Base-by-base conservation (phyloP, 2,329 filamentous ascomycete species). In the Fusarium sp. region DNA sequence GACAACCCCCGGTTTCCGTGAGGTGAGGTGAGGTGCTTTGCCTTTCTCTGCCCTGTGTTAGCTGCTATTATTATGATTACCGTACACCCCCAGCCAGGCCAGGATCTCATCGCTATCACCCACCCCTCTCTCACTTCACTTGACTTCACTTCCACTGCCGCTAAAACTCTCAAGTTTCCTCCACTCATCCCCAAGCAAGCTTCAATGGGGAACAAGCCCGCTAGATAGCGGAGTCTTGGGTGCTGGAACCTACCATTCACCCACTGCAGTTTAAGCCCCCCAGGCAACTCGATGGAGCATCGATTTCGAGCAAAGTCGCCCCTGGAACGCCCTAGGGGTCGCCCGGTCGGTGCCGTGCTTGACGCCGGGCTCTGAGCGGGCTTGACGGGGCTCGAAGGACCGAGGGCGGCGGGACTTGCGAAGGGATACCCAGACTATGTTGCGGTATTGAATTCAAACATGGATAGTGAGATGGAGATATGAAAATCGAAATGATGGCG, bases 211-310 rank as follows among this genome's bases (percentile, higher is more conserved):
- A 48, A 37, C 55, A 63, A 70, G 57, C 49, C 66, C 66, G 42
- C 66, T 63, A 67, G 60, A 59, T 42, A 59, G 67, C 66, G 67
- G 67, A 69, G 66, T 42, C 46, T 27, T 63, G 42, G 34, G 49
- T 70, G 67, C 67, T 69, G 45, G 67, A 70, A 70, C 62, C 67
- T 69, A 67, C 67, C 67, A 69, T 54, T 70, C 67, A 70, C 25
- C 66, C 50, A 53, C 61, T 70, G 30, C 56, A 46, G 37, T 43
- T 56, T 55, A 61, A 69, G 62, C 66, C 61, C 66, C 48, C 61
- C 49, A 55, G 67, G 37, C 23, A 32, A 41, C 45, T 66, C 54
- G 45, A 63, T 54, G 62, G 66, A 48, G 66, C 50, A 59, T 63
- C 62, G 40, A 62, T 55, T 55, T 50, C 55, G 32, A 55, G 59